A percentile compares a stretch with the other conserved stretches of the same genome.
Evolutionary conservation across 352 stramenopile genomes (phyloP).

Genomic region (Phytophthora quininea): DNA sequence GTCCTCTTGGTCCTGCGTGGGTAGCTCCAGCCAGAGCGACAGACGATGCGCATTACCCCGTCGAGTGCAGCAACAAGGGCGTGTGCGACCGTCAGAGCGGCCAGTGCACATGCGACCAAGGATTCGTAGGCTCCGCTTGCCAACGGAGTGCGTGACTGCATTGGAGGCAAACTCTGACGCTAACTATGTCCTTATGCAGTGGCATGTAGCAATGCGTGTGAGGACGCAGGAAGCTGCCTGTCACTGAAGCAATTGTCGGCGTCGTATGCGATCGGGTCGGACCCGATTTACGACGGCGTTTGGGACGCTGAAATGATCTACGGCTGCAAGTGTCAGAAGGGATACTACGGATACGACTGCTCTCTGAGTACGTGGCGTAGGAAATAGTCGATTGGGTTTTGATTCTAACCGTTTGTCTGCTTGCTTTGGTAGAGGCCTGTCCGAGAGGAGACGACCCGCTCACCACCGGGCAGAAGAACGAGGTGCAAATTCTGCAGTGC

Average conservation of each 20-base stretch:
- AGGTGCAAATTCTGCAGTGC: constrained; percentile 84
- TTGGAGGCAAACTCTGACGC: no score
- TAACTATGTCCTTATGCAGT: constrained; percentile 37
- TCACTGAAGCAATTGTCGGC: constrained; percentile 68
- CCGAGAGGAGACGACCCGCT: constrained; percentile 88
- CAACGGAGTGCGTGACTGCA: constrained; percentile 54
- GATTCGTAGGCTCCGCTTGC: constrained; percentile 73
- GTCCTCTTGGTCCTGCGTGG: constrained; percentile 62
- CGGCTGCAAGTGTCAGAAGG: constrained; percentile 88
- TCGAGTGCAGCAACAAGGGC: constrained; percentile 84
- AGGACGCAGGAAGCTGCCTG: constrained; percentile 60
- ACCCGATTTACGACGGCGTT: constrained; percentile 51
- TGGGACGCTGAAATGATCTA: constrained; percentile 87
- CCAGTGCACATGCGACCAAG: constrained; percentile 63
- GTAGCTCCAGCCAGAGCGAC: constrained; percentile 52
- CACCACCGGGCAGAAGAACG: constrained; percentile 83
- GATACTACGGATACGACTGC: constrained; percentile 86
- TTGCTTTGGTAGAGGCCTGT: constrained; percentile 56
- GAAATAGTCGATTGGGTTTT: no score
- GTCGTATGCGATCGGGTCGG: constrained; percentile 46
- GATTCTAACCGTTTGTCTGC: neutral
- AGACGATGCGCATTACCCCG: constrained; percentile 65
- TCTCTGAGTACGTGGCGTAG: constrained; percentile 45
- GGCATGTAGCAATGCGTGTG: constrained; percentile 51
- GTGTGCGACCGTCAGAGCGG: constrained; percentile 60